Percentiles rank a stretch among this genome's conserved stretches.
Conservation (phyloP, 306 rosid species). For the Pterocarpus macrocarpus region DNA sequence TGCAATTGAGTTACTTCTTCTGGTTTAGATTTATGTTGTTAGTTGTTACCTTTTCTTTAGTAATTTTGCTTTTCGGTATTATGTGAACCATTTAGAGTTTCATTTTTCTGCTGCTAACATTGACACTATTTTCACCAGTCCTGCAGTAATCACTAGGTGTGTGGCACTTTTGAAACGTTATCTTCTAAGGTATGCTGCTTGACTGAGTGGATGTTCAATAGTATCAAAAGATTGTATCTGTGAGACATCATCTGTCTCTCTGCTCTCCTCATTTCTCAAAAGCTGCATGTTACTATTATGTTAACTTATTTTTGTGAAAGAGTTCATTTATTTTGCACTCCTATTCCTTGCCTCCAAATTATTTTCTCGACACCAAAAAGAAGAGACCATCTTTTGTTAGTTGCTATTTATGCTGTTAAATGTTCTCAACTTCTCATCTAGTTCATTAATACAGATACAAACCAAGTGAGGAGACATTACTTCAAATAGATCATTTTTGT, state of each 20-base stretch:
- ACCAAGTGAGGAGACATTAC: conserved; percentile 90
- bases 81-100: conserved; percentile 9
- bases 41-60: conserved; percentile 27
- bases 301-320: not conserved
- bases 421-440: conserved; percentile 29
- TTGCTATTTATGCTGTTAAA: conserved; percentile 34
- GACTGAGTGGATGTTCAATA: conserved; percentile 30
- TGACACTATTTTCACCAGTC: conserved; percentile 69
- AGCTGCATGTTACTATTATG: conserved; percentile 16
- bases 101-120: conserved; percentile 46
- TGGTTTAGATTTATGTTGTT: not conserved
- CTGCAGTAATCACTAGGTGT: conserved; percentile 96
- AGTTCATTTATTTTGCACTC: conserved; percentile 6
- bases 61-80: conserved; percentile 41
- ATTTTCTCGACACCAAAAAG: not conserved
- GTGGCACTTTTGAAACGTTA: conserved; percentile 94
- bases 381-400: not conserved
- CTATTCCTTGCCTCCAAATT: not conserved
- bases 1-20: not conserved
- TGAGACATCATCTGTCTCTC: conserved; percentile 30
- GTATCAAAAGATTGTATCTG: conserved; percentile 27
- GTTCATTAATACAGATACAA: conserved; percentile 73
- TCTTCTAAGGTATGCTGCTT: conserved; percentile 80
- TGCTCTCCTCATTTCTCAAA: conserved; percentile 5
- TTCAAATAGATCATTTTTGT: conserved; percentile 97